Evolutionary conservation across 768 basidiomycete genomes (phyloP), one percentile per base, ranked within the genome.

Genomic region (Termitomyces sp.): DNA sequence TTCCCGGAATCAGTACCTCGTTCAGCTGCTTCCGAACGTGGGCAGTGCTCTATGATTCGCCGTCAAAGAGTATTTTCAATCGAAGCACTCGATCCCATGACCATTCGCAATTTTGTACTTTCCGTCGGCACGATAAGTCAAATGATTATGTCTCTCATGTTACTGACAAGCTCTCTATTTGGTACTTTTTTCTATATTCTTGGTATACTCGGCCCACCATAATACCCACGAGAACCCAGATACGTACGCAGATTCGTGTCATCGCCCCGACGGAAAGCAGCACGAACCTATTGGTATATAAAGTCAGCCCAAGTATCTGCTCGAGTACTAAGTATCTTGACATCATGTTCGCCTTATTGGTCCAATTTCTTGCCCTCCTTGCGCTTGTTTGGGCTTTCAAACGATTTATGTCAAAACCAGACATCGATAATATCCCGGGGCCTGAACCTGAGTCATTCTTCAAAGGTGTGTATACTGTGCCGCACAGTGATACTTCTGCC

Each of bases 241-340:
- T 37, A 51, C 50, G 49, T 51, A 51, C 24, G 24, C 49, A 51
- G 8, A 37, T 51, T 51, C 24, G 34, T 51, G 49, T 51, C 49
- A 51, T 51, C 49, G 49, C 49, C 49, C 36, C 49, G 49, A 22
- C 6, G 22, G 9, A 22, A 14, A 8, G 14, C 8, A 33, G 13
- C 5, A 36, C 9, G 22, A 7, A 24, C 22, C 24, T 36, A 18
- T 26, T 26, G 36, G 4, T 50, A 51, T 37, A 51, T 51, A 51
- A 51, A 26, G 34, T 5, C 16, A 37, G 16, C 14, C 24, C 2
- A 37, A 37, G 1, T 18, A 34, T 34, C 7, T 24, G 33, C 34
- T 50, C 14, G 14, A 4, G 24, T 12, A 18, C 22, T 9, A 4
- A 9, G 20, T 24, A 10, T 14, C 34, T 26, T 27, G 10, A 27